Evolutionary conservation across 306 rosid genomes (phyloP).

Genomic region (Lagenaria siceraria): DNA sequence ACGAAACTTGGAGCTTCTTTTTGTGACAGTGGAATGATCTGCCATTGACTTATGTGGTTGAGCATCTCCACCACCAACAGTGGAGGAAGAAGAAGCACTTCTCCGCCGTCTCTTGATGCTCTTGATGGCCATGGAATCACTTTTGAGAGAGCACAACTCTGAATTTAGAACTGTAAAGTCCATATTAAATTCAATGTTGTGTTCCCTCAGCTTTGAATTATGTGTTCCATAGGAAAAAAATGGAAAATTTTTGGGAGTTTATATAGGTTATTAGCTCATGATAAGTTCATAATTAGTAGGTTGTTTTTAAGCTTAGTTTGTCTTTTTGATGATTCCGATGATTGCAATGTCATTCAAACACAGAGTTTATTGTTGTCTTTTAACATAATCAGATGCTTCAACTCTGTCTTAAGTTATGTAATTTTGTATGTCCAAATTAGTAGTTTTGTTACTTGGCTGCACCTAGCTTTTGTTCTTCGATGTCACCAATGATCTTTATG

Average conservation of each 20-base stretch:
- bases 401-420: background rate
- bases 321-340: background rate
- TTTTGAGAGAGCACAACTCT: constrained; percentile 20
- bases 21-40: constrained; percentile 17
- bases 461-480: background rate
- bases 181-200: constrained; percentile 15
- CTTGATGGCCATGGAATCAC: constrained; percentile 18
- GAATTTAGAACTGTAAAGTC: constrained; percentile 29
- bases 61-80: constrained; percentile 2
- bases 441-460: background rate
- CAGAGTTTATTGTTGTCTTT: background rate
- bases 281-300: background rate
- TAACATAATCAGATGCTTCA: background rate
- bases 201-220: background rate
- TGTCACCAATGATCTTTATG: background rate
- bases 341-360: background rate
- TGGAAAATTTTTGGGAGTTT: background rate
- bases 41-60: constrained; percentile 21
- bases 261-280: background rate
- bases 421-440: background rate
- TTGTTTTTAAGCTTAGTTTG: background rate
- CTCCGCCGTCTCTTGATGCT: constrained; percentile 43
- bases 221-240: background rate
- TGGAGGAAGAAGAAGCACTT: constrained; percentile 9
- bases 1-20: constrained; percentile 35